phyloP scores from a whole-genome alignment of 306 rosid genomes.

The Abrus precatorius region DNA sequence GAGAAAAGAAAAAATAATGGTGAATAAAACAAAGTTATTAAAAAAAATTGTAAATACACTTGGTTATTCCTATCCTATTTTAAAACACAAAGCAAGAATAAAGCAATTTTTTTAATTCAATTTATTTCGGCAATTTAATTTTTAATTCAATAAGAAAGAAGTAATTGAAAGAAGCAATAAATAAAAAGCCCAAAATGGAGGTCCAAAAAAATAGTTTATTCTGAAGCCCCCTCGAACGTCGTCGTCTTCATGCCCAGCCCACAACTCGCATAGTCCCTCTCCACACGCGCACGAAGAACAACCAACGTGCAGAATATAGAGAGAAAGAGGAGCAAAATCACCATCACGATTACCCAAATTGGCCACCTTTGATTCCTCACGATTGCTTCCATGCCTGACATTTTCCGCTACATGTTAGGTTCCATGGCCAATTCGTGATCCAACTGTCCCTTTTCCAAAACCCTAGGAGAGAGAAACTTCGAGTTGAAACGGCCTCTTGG shows the following conservation, averaged over 20 bases:
- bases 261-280: conserved; percentile 69
- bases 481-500: conserved; percentile 41
- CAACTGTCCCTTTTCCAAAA: conserved; percentile 57
- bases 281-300: conserved; percentile 45
- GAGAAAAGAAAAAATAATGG: too few species aligned
- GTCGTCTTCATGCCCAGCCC: conserved; percentile 82
- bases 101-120: too few species aligned
- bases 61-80: too few species aligned
- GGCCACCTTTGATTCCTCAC: conserved; percentile 33
- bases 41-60: too few species aligned
- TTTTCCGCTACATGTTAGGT: conserved; percentile 54
- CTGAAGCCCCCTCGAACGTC: conserved; percentile 66
- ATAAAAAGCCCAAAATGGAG: conserved; percentile 71
- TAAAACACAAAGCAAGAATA: too few species aligned
- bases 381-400: conserved; percentile 67
- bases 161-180: background rate
- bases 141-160: background rate
- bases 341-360: conserved; percentile 46
- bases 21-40: too few species aligned
- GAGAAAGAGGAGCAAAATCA: conserved; percentile 36
- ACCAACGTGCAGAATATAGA: conserved; percentile 32
- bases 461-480: conserved; percentile 80
- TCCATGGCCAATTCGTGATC: conserved; percentile 59
- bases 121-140: too few species aligned
- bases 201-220: conserved; percentile 44